Percentiles rank a stretch among this genome's conserved stretches.
phyloP scores from a whole-genome alignment of 306 rosid species.

The Lathyrus oleraceus region DNA sequence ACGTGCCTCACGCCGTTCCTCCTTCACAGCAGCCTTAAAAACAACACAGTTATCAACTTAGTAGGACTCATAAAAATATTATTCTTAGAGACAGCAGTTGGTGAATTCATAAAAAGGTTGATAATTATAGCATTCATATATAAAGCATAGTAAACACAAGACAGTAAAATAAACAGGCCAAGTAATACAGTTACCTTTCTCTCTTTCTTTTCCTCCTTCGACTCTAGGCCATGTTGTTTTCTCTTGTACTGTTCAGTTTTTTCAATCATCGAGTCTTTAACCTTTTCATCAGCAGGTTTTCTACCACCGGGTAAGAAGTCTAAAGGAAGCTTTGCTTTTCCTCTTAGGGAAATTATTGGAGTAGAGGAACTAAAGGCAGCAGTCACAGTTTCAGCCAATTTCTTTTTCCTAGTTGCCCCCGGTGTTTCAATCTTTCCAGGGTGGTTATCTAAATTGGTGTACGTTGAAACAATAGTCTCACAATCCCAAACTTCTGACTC shows the following conservation, averaged over 20 bases:
- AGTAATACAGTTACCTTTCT: slow-evolving; percentile 62
- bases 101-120: slow-evolving; percentile 2
- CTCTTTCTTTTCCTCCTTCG: slow-evolving; percentile 88
- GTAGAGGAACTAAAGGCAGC: slow-evolving; percentile 54
- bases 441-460: slow-evolving; percentile 83
- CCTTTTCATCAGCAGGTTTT: slow-evolving; percentile 56
- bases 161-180: slow-evolving; percentile 1
- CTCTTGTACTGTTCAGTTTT: slow-evolving; percentile 60
- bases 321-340: slow-evolving; percentile 78
- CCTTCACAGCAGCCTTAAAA: slow-evolving; percentile 77
- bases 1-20: slow-evolving; percentile 79
- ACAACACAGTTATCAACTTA: slow-evolving; percentile 9
- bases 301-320: slow-evolving; percentile 66
- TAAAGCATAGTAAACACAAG: slow-evolving; percentile 14
- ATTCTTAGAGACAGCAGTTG: neutral
- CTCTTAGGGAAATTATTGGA: slow-evolving; percentile 64
- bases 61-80: neutral
- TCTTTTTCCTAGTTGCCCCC: slow-evolving; percentile 63
- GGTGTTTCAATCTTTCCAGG: slow-evolving; percentile 82
- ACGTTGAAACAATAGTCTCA: slow-evolving; percentile 85
- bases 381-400: slow-evolving; percentile 63
- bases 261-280: slow-evolving; percentile 39
- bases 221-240: slow-evolving; percentile 73
- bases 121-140: slow-evolving; percentile 3
- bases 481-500: slow-evolving; percentile 92